These are phyloP conservation scores for Saururus chinensis DNA, from an alignment of 164 flowering plant species.

Conservation along the genomic window DNA sequence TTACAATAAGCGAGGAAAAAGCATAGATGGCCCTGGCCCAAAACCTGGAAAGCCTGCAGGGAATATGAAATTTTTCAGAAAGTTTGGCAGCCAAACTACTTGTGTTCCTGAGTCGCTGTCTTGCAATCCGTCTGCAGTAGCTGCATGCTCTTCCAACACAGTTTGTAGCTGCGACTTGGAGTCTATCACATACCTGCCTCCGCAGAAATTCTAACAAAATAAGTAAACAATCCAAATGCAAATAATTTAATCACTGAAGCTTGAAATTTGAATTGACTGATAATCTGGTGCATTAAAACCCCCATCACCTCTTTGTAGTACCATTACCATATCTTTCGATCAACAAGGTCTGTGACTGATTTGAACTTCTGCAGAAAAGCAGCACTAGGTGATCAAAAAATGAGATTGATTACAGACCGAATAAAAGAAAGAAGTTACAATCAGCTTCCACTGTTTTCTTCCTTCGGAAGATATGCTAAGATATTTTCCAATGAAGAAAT, in stretches of 20 bases:
- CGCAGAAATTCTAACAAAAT: too few species aligned
- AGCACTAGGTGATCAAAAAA: background rate
- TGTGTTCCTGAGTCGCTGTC: slow-evolving; percentile 8
- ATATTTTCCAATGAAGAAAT: too few species aligned
- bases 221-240: too few species aligned
- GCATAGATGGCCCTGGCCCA: background rate
- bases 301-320: slow-evolving; percentile 49
- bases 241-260: too few species aligned
- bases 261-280: too few species aligned
- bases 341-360: slow-evolving; percentile 23
- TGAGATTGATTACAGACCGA: background rate
- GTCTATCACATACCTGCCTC: slow-evolving; percentile 44
- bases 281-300: too few species aligned
- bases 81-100: slow-evolving; percentile 55
- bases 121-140: slow-evolving; percentile 10
- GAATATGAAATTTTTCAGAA: slow-evolving; percentile 49
- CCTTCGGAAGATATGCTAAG: too few species aligned
- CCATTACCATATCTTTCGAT: slow-evolving; percentile 72
- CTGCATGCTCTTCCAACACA: slow-evolving; percentile 25
- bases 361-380: slow-evolving; percentile 14
- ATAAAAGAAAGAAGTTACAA: too few species aligned
- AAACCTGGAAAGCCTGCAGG: slow-evolving; percentile 95
- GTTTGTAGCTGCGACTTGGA: slow-evolving; percentile 23
- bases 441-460: too few species aligned
- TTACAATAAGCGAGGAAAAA: background rate